Evolutionary conservation across 2,329 filamentous ascomycete genomes (phyloP), one percentile per base, ranked within the genome.

Genomic region (Colletotrichum graminicola): DNA sequence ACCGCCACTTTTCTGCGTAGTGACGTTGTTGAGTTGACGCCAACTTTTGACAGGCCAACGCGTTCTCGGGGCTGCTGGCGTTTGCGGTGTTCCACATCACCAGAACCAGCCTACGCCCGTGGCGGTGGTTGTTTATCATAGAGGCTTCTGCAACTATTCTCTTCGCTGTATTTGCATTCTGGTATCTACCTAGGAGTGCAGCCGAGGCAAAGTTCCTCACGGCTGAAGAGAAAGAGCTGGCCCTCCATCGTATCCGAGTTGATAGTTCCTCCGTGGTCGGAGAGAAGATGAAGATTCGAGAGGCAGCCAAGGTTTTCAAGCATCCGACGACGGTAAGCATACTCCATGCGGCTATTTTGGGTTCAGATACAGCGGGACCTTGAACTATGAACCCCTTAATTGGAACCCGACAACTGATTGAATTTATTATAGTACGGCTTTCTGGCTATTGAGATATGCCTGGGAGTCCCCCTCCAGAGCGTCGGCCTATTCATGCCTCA

Each of bases 191-290:
- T 0, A 84, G 80, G 66, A 91, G 87, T 57, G 90, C 91, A 0
- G 85, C 88, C 45, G 86, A 90, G 73, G 92, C 92, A 1, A 84
- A 79, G 1, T 94, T 94, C 76, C 84, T 94, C 26, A 89, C 80
- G 67, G 84, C 87, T 2, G 88, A 90, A 1, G 91, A 95, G 78
- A 91, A 90, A 76, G 83, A 84, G 11, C 85, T 94, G 0, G 93
- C 92, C 4, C 91, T 89, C 76, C 88, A 90, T 76, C 90, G 93
- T n/a, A 92, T 94, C 73, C 91, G 92, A 73, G 86, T 93, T 62
- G 93, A 95, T 78, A 92, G 89, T 8, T 94, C 91, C 2, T 89
- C 91, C 0, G 82, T 84, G 21, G 87, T 89, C 34, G 82, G 85
- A 47, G 86, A 89, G 76, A 77, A 84, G 71, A 87, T 89, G 76